Base-by-base conservation (phyloP, 257 asterid species). In the Fraxinus cuspidata region DNA sequence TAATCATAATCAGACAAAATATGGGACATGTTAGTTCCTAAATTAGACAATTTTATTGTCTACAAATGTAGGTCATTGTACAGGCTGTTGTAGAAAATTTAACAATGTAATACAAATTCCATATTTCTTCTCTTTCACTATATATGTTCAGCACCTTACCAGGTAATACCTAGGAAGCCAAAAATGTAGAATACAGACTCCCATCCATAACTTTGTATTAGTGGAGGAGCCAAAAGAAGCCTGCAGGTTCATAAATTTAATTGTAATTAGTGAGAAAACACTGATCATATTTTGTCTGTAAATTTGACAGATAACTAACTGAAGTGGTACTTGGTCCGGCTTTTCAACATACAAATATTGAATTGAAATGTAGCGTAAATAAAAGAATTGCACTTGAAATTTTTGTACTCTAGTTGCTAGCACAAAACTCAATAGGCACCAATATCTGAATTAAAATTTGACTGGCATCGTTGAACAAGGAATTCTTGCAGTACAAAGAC, bases 181-280 rank as follows among this genome's bases (percentile, higher is more conserved):
- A 95, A 95, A 80, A 90, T 77, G 90, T 90, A 88, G 85, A 95
- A 95, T 19, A 95, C 98, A 34, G 97, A 95, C 67, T 83, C 98
- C 99, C 99, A 95, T 21, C 98, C 97, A 80, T 81, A 95, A 85
- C 75, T 88, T 82, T 87, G 86, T 72, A 95, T 95, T 18, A 95
- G 81, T 0, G 97, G 94, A 80, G 98, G 99, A 84, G 98, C 99
- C 83, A 91, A 89, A 72, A 95, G 90, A 82, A 95, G 97, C 86
- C 99, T 93, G 92, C 88, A 85, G 85, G 44, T 78, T 75, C 29
- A 73, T 74, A 76, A 68, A 74, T 77, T 6, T 37, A 70, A 78
- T 70, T 64, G 38, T 76, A 25, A 83, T 69, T 72, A 28, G 12
- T 38, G 78, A 77, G 23, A 35, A 6, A 19, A 25, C 42, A 64